A percentile compares a stretch with the other conserved stretches of the same genome.
Evolutionary conservation across 1,139 yeast species (phyloP).

Genomic region (Taphrina wiesneri): DNA sequence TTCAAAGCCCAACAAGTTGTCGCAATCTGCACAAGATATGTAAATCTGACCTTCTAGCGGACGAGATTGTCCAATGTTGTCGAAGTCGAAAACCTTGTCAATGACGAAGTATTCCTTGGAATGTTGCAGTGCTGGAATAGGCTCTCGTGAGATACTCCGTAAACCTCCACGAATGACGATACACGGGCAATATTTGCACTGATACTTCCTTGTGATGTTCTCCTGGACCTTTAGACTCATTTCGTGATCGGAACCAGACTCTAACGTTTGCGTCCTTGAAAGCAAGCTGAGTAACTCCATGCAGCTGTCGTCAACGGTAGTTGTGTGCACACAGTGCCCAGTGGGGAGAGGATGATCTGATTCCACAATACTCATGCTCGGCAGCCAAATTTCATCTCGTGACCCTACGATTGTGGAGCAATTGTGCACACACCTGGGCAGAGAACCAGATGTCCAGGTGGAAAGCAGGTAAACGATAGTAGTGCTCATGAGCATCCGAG

Average conservation of each 20-base stretch:
- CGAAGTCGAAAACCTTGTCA: slow-evolving; percentile 22
- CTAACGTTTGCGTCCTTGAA: background rate
- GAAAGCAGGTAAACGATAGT: too few relatives aligned
- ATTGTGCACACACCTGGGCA: too few relatives aligned
- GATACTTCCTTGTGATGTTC: background rate
- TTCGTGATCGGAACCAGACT: background rate
- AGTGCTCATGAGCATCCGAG: too few relatives aligned
- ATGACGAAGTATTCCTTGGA: slow-evolving; percentile 9
- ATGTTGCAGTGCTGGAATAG: slow-evolving; percentile 4
- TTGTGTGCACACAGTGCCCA: too few relatives aligned
- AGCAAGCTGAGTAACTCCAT: background rate
- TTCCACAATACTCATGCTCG: too few relatives aligned
- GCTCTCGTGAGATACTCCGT: background rate
- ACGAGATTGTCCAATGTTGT: slow-evolving; percentile 29
- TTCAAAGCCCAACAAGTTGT: slow-evolving; percentile 19
- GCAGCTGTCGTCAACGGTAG: too few relatives aligned
- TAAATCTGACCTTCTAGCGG: slow-evolving; percentile 25
- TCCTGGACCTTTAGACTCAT: background rate
- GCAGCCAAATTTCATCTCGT: background rate
- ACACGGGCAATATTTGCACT: slow-evolving; percentile 26
- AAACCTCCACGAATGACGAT: slow-evolving; percentile 10
- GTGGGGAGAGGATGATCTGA: too few relatives aligned
- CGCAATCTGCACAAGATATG: slow-evolving; percentile 28
- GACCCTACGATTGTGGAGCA: background rate
- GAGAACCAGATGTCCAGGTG: too few relatives aligned